Percentiles rank a stretch among this genome's conserved stretches.
Evolutionary conservation across 2,329 filamentous ascomycete genomes (phyloP).

Genomic region (Mycogone perniciosa): DNA sequence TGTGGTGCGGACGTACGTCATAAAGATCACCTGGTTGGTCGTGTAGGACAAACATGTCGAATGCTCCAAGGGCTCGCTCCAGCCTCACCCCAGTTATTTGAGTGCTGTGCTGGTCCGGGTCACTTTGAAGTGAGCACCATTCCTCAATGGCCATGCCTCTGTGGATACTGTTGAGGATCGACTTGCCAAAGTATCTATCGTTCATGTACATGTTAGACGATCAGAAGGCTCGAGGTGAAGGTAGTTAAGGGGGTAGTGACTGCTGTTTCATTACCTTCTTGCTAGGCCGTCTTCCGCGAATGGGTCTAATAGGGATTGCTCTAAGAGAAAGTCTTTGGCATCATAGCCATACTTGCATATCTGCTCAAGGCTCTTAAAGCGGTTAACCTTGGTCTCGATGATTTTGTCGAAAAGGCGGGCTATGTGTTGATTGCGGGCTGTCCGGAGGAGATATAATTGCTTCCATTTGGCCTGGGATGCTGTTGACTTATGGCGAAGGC

Average conservation of each 20-base stretch:
- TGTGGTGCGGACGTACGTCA: constrained; percentile 45
- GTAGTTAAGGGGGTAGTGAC: not conserved
- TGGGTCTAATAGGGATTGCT: constrained; percentile 55
- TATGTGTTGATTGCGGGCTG: constrained; percentile 45
- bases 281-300: constrained; percentile 69
- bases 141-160: constrained; percentile 70
- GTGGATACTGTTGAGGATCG: constrained; percentile 72
- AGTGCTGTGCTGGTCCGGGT: constrained; percentile 14
- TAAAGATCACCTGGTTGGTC: constrained; percentile 67
- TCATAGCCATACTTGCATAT: constrained; percentile 76
- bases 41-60: constrained; percentile 82
- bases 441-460: constrained; percentile 53
- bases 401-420: constrained; percentile 58
- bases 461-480: constrained; percentile 66
- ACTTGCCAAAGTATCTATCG: constrained; percentile 66
- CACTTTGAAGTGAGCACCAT: constrained; percentile 50
- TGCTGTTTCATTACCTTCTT: constrained; percentile 43
- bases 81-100: constrained; percentile 43
- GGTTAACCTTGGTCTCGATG: constrained; percentile 61
- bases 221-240: not conserved
- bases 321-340: constrained; percentile 75
- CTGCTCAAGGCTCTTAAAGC: constrained; percentile 61
- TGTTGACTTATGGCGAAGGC: constrained; percentile 50
- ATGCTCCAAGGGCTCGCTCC: constrained; percentile 71
- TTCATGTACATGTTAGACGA: constrained; percentile 1